Conservation (phyloP, 1,284 basidiomycete species). For the Fomitiporia mediterranea region DNA sequence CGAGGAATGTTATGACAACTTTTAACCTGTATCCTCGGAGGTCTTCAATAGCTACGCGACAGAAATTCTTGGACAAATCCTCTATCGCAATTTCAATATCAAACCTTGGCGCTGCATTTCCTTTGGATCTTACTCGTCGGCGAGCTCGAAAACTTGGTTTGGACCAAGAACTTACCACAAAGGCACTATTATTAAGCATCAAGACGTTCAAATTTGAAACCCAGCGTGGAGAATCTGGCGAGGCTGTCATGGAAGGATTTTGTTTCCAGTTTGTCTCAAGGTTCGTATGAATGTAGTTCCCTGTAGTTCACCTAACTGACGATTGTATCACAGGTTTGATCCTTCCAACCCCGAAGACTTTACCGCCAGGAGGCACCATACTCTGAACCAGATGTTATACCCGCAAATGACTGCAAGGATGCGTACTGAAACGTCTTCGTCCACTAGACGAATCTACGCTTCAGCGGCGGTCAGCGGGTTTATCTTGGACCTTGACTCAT, state of each 20-base stretch:
- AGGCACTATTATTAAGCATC: conserved; percentile 82
- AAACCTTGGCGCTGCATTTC: conserved; percentile 83
- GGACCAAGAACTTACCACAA: conserved; percentile 40
- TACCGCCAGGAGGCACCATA: conserved; percentile 61
- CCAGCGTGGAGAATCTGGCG: conserved; percentile 73
- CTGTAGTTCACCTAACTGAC: neutral
- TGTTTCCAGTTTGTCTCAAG: conserved; percentile 80
- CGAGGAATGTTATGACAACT: conserved; percentile 64
- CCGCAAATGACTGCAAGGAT: conserved; percentile 78
- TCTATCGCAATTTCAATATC: conserved; percentile 59
- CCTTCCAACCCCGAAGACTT: conserved; percentile 70
- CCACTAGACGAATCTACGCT: conserved; percentile 58
- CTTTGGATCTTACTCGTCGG: conserved; percentile 49
- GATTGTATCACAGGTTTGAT: conserved; percentile 60
- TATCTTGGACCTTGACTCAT: conserved; percentile 78
- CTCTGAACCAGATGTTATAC: conserved; percentile 73
- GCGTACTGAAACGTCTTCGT: conserved; percentile 48
- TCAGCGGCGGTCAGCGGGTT: conserved; percentile 82
- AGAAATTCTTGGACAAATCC: conserved; percentile 53
- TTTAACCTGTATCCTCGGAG: conserved; percentile 58
- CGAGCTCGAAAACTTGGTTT: conserved; percentile 16
- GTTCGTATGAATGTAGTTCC: conserved; percentile 37
- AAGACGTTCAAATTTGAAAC: conserved; percentile 68
- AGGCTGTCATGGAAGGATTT: conserved; percentile 65
- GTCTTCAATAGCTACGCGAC: conserved; percentile 33